phyloP scores from a whole-genome alignment of 2,329 filamentous ascomycete species.

The Plectosphaerella plurivora region DNA sequence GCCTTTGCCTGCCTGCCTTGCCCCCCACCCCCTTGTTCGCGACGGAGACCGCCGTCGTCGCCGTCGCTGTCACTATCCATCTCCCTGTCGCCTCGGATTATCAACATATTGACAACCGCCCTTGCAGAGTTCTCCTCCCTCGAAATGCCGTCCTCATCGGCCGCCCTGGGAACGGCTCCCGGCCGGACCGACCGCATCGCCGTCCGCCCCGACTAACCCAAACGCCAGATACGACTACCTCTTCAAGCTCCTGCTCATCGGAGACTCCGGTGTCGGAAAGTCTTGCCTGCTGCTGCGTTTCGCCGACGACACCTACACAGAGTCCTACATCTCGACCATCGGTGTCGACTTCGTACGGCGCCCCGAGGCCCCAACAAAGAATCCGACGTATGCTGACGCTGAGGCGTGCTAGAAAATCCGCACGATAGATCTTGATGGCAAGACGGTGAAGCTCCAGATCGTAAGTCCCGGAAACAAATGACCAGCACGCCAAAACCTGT shows the following conservation, averaged over 20 bases:
- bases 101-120: constrained; percentile 14
- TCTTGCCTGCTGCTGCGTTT: constrained; percentile 97
- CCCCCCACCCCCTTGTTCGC: constrained; percentile 4
- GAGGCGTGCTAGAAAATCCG: constrained; percentile 78
- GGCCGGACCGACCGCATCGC: not conserved
- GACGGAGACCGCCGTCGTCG: not conserved
- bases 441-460: constrained; percentile 99
- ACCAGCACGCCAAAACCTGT: not conserved
- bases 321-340: constrained; percentile 99
- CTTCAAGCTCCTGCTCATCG: constrained; percentile 99
- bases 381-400: constrained; percentile 5
- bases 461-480: constrained; percentile 49
- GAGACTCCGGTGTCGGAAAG: constrained; percentile 99
- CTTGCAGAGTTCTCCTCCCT: constrained; percentile 3
- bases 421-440: constrained; percentile 98
- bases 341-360: constrained; percentile 91
- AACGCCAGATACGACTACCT: constrained; percentile 94
- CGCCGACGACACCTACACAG: constrained; percentile 97
- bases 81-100: not conserved
- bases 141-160: not conserved
- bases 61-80: not conserved
- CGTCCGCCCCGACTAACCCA: constrained; percentile 16
- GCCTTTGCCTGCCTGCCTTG: constrained; percentile 7
- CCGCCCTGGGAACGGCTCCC: not conserved
- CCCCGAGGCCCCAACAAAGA: not conserved